phyloP scores from a whole-genome alignment of 2,329 filamentous ascomycete species.

The Phialophora macrospora region DNA sequence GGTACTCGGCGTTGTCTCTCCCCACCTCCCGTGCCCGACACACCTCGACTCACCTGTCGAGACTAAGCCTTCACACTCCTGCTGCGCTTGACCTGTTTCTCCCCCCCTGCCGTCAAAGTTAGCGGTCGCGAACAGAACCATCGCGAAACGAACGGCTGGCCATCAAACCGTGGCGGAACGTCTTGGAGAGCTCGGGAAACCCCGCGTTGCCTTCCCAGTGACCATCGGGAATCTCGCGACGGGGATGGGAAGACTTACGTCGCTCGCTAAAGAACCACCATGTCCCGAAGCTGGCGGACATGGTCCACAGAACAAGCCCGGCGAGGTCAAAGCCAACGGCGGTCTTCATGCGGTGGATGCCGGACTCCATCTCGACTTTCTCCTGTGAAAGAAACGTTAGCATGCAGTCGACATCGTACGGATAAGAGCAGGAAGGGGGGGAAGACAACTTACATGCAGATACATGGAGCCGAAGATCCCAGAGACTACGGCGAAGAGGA shows the following conservation, averaged over 20 bases:
- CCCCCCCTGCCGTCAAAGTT: neutral
- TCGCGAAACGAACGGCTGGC: neutral
- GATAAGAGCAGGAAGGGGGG: too few species aligned
- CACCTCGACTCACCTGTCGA: neutral
- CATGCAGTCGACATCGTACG: neutral
- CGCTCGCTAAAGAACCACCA: conserved; percentile 22
- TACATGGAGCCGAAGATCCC: conserved; percentile 83
- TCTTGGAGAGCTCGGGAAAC: neutral
- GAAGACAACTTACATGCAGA: conserved; percentile 55
- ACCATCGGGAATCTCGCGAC: neutral
- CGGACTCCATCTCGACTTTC: conserved; percentile 65
- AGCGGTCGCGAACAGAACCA: neutral
- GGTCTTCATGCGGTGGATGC: conserved; percentile 77
- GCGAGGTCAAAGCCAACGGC: conserved; percentile 82
- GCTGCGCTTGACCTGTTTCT: neutral
- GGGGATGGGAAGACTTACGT: neutral
- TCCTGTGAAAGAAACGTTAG: conserved; percentile 44
- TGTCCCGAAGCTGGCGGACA: conserved; percentile 56
- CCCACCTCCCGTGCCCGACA: too few species aligned
- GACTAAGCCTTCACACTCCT: neutral
- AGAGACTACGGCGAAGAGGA: conserved; percentile 82
- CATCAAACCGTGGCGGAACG: neutral
- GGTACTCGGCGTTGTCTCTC: too few species aligned
- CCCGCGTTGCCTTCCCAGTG: neutral
- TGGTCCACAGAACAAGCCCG: conserved; percentile 76